These are phyloP conservation scores for Rehmannia glutinosa DNA, from an alignment of 257 asterid species.

Conservation along the genomic window DNA sequence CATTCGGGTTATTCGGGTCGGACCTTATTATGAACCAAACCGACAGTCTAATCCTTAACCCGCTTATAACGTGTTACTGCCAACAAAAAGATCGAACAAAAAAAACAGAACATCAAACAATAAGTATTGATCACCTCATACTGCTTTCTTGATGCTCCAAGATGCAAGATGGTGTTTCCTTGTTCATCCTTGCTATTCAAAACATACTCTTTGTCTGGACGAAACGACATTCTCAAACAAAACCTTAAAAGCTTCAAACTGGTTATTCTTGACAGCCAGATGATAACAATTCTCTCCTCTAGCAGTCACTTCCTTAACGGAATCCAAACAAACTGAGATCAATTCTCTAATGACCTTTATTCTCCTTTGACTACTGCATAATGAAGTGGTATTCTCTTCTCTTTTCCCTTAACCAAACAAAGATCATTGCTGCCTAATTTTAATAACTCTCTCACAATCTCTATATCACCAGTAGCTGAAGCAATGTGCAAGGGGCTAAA, in stretches of 20 bases:
- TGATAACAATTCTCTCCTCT: slow-evolving; percentile 37
- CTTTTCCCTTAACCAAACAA: slow-evolving; percentile 32
- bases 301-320: slow-evolving; percentile 24
- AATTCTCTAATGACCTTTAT: slow-evolving; percentile 16
- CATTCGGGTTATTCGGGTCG: too few relatives aligned
- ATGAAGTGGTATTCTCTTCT: slow-evolving; percentile 38
- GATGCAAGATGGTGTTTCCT: slow-evolving; percentile 52
- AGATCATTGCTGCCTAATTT: slow-evolving; percentile 14
- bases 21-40: too few relatives aligned
- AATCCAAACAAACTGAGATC: slow-evolving; percentile 17
- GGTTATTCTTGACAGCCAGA: slow-evolving; percentile 28
- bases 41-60: too few relatives aligned
- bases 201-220: slow-evolving; percentile 6
- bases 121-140: slow-evolving; percentile 31
- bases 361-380: slow-evolving; percentile 35
- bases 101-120: background rate
- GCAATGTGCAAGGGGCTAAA: slow-evolving; percentile 37
- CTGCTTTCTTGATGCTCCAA: slow-evolving; percentile 42
- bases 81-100: background rate
- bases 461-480: slow-evolving; percentile 28
- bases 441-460: slow-evolving; percentile 32
- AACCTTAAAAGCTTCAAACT: slow-evolving; percentile 24
- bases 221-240: slow-evolving; percentile 12
- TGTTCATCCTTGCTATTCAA: slow-evolving; percentile 28
- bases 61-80: too few relatives aligned